Conservation (phyloP, 768 basidiomycete species). For the Sporobolomyces phaffii region DNA sequence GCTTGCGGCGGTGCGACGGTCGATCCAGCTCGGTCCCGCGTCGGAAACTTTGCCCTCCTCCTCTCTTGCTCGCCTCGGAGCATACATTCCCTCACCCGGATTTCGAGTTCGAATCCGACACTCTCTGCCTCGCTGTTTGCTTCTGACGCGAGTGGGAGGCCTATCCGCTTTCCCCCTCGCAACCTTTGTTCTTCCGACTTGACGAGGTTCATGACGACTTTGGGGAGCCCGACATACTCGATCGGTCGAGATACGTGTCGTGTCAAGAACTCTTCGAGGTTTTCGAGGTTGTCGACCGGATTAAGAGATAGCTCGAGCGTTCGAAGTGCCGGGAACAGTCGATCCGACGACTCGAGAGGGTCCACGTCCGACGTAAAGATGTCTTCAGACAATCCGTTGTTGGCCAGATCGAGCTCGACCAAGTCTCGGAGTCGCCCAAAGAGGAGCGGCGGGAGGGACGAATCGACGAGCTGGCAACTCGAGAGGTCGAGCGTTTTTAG, state of each 20-base stretch:
- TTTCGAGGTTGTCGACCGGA: constrained; percentile 15
- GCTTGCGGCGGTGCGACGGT: not conserved
- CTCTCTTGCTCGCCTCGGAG: constrained; percentile 9
- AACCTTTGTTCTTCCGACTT: not conserved
- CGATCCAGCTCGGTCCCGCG: not conserved
- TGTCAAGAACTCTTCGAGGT: constrained; percentile 15
- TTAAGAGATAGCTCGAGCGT: constrained; percentile 15
- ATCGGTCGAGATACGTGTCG: not conserved
- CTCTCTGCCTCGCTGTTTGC: not conserved
- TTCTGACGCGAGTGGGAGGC: not conserved
- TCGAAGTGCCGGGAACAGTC: constrained; percentile 10
- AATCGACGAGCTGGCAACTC: not conserved
- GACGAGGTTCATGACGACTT: constrained; percentile 18
- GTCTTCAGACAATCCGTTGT: constrained; percentile 13
- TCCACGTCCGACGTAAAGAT: constrained; percentile 1
- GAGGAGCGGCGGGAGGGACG: not conserved
- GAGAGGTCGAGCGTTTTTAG: constrained; percentile 18
- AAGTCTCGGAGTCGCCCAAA: not conserved
- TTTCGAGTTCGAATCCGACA: not conserved
- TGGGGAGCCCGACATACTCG: constrained; percentile 11
- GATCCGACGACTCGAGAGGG: not conserved
- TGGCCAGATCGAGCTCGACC: constrained; percentile 11
- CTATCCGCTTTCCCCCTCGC: constrained; percentile 6
- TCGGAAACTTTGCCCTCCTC: not conserved
- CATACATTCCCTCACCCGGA: constrained; percentile 11